Evolutionary conservation across 352 stramenopile genomes (phyloP).

Genomic region (Phytophthora pinifolia): DNA sequence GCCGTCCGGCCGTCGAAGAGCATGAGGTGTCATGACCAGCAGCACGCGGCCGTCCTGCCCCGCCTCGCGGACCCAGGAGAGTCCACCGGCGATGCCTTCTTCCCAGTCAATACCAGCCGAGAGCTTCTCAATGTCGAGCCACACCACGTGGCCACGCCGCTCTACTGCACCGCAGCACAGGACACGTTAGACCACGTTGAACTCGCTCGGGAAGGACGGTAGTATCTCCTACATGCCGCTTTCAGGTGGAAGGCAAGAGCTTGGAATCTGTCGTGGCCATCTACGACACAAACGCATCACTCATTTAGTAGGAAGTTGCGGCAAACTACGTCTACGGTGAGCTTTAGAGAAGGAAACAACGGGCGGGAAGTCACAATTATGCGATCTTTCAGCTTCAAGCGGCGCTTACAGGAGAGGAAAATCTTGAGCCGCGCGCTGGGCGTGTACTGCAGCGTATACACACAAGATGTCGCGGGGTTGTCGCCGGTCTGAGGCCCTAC

Average conservation of each 20-base stretch:
- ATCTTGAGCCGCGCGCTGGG: slow-evolving; percentile 59
- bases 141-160: slow-evolving; percentile 58
- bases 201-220: neutral
- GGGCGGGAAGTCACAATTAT: neutral
- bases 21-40: slow-evolving; percentile 80
- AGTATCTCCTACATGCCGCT: slow-evolving; percentile 39
- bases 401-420: slow-evolving; percentile 64
- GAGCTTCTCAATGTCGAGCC: slow-evolving; percentile 72
- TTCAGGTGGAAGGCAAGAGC: slow-evolving; percentile 73
- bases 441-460: slow-evolving; percentile 40
- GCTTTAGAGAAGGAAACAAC: neutral
- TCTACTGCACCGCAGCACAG: slow-evolving; percentile 43
- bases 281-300: slow-evolving; percentile 21
- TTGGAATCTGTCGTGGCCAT: slow-evolving; percentile 77
- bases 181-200: neutral
- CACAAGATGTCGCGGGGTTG: neutral
- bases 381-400: slow-evolving; percentile 4
- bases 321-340: neutral
- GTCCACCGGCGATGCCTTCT: slow-evolving; percentile 59
- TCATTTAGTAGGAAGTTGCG: neutral
- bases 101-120: slow-evolving; percentile 77
- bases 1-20: slow-evolving; percentile 64
- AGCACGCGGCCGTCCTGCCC: slow-evolving; percentile 70
- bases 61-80: slow-evolving; percentile 72
- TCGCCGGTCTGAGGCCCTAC: slow-evolving; percentile 1